Percentiles rank a stretch among this genome's conserved stretches.
phyloP scores from a whole-genome alignment of 1,284 basidiomycete genomes.

The Spongispora temasekensis region DNA sequence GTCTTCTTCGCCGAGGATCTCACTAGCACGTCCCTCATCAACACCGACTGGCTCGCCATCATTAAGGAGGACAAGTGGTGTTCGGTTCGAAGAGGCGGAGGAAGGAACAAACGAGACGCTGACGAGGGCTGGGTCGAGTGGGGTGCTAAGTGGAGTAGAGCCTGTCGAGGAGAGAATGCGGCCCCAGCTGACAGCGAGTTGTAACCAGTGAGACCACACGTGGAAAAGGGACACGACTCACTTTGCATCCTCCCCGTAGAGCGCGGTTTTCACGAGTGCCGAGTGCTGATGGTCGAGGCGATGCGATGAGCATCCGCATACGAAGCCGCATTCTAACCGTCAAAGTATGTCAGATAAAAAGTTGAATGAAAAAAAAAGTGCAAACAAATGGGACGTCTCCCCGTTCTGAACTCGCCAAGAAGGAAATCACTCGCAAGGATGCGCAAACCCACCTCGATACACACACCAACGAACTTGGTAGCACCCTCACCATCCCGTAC shows the following conservation, averaged over 20 bases:
- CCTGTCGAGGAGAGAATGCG: slow-evolving; percentile 93
- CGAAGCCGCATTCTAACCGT: slow-evolving; percentile 69
- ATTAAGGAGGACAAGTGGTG: slow-evolving; percentile 70
- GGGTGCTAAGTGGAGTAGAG: slow-evolving; percentile 66
- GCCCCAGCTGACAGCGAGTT: slow-evolving; percentile 78
- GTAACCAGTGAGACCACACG: slow-evolving; percentile 1
- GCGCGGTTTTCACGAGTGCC: slow-evolving; percentile 92
- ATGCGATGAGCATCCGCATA: slow-evolving; percentile 90
- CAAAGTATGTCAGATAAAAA: slow-evolving; percentile 2
- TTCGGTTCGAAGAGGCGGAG: slow-evolving; percentile 44
- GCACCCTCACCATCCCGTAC: slow-evolving; percentile 98
- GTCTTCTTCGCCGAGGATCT: slow-evolving; percentile 83
- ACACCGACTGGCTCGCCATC: slow-evolving; percentile 91
- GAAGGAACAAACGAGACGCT: slow-evolving; percentile 84
- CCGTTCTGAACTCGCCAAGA: not conserved
- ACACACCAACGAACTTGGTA: slow-evolving; percentile 95
- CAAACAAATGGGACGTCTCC: not conserved
- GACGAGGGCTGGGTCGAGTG: slow-evolving; percentile 78
- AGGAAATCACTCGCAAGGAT: slow-evolving; percentile 9
- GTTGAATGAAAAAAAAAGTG: not conserved
- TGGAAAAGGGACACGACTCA: slow-evolving; percentile 43
- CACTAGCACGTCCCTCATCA: slow-evolving; percentile 84
- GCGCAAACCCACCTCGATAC: slow-evolving; percentile 67
- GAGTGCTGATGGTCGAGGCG: slow-evolving; percentile 91
- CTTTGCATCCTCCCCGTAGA: slow-evolving; percentile 98